Evolutionary conservation across 2,329 filamentous ascomycete genomes (phyloP).

Genomic region (Neofusicoccum ribis): DNA sequence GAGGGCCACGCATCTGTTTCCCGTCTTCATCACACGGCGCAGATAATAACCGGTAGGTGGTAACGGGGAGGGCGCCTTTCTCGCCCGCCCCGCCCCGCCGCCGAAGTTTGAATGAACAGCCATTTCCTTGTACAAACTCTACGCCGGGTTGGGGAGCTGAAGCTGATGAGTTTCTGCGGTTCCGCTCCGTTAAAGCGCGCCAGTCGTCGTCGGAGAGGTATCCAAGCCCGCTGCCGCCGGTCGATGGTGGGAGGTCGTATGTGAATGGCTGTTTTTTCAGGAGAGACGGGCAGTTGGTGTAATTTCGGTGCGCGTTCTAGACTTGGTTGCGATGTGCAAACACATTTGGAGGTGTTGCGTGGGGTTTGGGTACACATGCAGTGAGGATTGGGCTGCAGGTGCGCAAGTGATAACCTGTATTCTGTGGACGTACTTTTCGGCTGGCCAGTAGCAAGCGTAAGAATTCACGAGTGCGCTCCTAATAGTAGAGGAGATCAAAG

Average conservation of each 20-base stretch:
- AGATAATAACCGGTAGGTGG: slow-evolving; percentile 17
- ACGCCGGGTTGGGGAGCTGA: background rate
- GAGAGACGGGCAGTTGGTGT: slow-evolving; percentile 19
- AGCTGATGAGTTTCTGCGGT: slow-evolving; percentile 2
- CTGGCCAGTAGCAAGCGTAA: too few relatives aligned
- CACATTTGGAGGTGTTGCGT: background rate
- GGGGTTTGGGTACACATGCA: background rate
- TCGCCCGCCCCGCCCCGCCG: background rate
- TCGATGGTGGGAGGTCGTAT: slow-evolving; percentile 14
- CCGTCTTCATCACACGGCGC: background rate
- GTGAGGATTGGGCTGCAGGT: background rate
- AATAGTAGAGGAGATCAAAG: too few relatives aligned
- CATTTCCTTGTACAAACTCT: slow-evolving; percentile 6
- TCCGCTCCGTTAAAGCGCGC: background rate
- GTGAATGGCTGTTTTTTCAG: slow-evolving; percentile 20
- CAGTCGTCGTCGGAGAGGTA: slow-evolving; percentile 3
- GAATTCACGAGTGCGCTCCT: too few relatives aligned
- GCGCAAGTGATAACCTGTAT: too few relatives aligned
- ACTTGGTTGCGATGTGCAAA: too few relatives aligned
- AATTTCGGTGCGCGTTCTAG: background rate
- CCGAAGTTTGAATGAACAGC: background rate
- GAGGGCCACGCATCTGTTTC: background rate
- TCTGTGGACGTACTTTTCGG: too few relatives aligned
- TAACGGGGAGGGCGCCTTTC: too few relatives aligned
- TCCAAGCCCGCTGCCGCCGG: slow-evolving; percentile 12